Evolutionary conservation across 495 filamentous ascomycete genomes (phyloP).

Genomic region (Talaromyces borbonicus): DNA sequence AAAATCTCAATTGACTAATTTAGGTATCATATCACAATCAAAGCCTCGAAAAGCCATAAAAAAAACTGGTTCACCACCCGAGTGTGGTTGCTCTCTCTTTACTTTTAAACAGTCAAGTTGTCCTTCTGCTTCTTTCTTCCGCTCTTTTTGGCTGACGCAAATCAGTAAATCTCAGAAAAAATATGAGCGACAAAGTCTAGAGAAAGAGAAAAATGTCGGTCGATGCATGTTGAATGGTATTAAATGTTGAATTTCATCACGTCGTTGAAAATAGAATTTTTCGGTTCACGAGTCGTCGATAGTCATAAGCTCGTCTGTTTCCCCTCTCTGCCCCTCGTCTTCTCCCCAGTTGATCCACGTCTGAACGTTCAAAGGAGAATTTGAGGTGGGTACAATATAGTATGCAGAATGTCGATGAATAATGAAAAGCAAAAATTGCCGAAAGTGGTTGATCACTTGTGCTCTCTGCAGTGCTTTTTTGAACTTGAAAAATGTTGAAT

Average conservation of each 20-base stretch:
- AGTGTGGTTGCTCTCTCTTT: too few relatives aligned
- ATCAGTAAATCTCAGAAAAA: neutral
- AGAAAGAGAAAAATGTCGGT: too few relatives aligned
- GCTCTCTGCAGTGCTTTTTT: neutral
- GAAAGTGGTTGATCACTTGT: neutral
- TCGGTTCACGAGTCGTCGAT: neutral
- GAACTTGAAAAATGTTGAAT: neutral
- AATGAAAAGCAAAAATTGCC: neutral
- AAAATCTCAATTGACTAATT: too few relatives aligned
- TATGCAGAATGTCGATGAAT: neutral
- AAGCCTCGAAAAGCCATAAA: too few relatives aligned
- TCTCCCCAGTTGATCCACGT: neutral
- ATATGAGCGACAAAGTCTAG: neutral
- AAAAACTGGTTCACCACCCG: too few relatives aligned
- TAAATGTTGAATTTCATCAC: constrained; percentile 10
- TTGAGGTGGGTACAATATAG: neutral
- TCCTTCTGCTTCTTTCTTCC: neutral
- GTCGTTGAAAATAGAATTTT: too few relatives aligned
- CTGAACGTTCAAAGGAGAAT: too few relatives aligned
- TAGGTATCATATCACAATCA: too few relatives aligned
- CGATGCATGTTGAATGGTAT: constrained; percentile 10
- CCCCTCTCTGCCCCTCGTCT: neutral
- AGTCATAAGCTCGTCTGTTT: neutral
- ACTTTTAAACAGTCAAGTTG: too few relatives aligned
- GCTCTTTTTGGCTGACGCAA: too few relatives aligned